Conservation (phyloP, 2,329 filamentous ascomycete species). For the Trichoderma citrinoviride region DNA sequence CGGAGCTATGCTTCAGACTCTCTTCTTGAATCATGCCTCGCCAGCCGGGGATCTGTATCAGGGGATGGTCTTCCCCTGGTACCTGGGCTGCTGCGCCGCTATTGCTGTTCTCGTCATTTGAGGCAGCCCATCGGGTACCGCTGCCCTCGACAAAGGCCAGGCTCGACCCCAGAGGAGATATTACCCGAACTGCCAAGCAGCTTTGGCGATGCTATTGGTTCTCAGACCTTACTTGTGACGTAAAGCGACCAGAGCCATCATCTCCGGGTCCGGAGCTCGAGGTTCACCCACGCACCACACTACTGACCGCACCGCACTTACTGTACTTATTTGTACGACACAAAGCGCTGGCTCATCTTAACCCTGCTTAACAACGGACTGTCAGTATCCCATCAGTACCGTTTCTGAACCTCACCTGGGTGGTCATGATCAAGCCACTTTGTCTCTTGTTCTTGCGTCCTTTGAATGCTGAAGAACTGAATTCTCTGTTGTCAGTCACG, state of each 20-base stretch:
- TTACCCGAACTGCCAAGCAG: background rate
- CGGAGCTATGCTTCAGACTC: background rate
- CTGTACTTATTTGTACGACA: background rate
- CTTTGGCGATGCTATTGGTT: background rate
- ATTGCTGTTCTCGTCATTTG: background rate
- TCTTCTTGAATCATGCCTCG: conserved; percentile 21
- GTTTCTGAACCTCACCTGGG: too few relatives aligned
- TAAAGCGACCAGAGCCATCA: background rate
- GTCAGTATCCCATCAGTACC: too few relatives aligned
- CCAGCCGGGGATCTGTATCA: conserved; percentile 1
- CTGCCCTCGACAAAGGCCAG: background rate
- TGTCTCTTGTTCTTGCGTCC: too few relatives aligned
- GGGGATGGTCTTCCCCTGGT: background rate
- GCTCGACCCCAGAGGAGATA: background rate
- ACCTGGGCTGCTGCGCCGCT: conserved; percentile 6
- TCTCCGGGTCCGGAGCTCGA: background rate
- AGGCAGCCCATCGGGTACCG: conserved; percentile 4
- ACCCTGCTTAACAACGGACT: background rate
- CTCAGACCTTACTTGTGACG: conserved; percentile 5
- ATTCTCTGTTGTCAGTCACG: too few relatives aligned
- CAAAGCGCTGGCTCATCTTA: background rate
- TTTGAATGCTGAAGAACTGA: too few relatives aligned
- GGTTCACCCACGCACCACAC: background rate
- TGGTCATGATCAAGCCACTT: too few relatives aligned
- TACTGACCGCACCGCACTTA: background rate